Evolutionary conservation across 2,329 filamentous ascomycete genomes (phyloP), one percentile per base, ranked within the genome.

Genomic region (Fusarium concolor): DNA sequence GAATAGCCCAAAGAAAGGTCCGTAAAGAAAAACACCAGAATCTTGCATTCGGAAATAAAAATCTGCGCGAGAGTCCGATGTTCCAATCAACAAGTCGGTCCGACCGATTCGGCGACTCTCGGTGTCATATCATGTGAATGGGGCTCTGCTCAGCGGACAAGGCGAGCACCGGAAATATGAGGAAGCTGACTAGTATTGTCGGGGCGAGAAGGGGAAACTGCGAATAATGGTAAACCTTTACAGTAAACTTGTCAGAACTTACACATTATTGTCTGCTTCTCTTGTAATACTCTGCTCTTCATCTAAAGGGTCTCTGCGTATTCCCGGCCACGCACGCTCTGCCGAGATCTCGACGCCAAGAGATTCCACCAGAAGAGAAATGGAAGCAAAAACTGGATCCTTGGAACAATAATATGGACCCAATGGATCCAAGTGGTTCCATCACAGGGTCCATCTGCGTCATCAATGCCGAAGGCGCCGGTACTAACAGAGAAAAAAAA

Each of bases 381-480:
- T 54, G 56, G 66, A 68, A 67, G 65, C 47, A 69, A 69, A 68
- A 15, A 67, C 29, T 62, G 66, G 66, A 42, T 6, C 60, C 10
- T 20, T 38, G 52, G 60, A 64, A 64, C 35, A 59, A 65, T 53
- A 47, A 6, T 43, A 51, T 60, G 61, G 61, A 31, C 5, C 60
- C 10, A 4, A 45, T 60, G 61, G 61, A 31, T 6, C 60, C 12
- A 5, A 56, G n/a, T 55, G 49, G 51, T 26, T 15, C 39, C 63
- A 62, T 56, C 18, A 24, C 39, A 59, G 53, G 63, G 58, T 55
- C 33, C 49, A 64, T 24, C 33, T 64, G 61, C 61, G 66, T 68
- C 66, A 68, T 69, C 61, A 44, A 50, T 66, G 35, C 61, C 60
- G 46, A 60, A 18, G 38, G 10, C 41, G 33, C 39, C 51, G 65